phyloP scores from a whole-genome alignment of 139 green algal genomes.

The Chlamydomonas asymmetrica region DNA sequence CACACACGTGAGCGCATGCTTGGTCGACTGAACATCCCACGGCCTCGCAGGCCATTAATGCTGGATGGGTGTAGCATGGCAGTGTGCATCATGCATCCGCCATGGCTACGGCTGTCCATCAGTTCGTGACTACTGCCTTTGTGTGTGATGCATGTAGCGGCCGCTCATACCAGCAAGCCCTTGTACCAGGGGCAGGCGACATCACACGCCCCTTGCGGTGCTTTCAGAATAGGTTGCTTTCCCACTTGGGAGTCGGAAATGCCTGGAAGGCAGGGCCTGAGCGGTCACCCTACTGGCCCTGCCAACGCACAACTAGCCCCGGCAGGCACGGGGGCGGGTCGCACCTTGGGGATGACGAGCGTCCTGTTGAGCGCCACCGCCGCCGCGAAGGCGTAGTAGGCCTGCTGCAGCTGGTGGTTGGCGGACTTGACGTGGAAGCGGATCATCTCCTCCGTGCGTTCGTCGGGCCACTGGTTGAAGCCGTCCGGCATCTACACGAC shows the following conservation, averaged over 20 bases:
- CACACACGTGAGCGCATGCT: no score
- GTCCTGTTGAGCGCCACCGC: constrained; percentile 24
- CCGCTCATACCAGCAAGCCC: not conserved
- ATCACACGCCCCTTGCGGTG: not conserved
- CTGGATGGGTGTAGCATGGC: no score
- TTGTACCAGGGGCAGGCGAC: not conserved
- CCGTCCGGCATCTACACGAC: constrained; percentile 16
- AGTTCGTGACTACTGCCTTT: no score
- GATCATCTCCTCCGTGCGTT: constrained; percentile 37
- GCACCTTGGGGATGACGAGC: constrained; percentile 39
- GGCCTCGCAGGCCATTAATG: no score
- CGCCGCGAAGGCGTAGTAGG: constrained; percentile 36
- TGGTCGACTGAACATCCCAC: no score
- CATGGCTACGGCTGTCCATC: no score
- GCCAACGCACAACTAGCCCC: no score
- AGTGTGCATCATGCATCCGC: no score
- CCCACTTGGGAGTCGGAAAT: not conserved
- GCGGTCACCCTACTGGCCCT: no score
- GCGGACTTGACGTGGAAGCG: constrained; percentile 33
- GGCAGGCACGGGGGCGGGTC: no score
- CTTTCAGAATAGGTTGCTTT: no score
- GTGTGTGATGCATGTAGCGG: no score
- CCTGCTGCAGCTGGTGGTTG: constrained; percentile 42
- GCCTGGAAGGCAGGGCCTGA: not conserved
- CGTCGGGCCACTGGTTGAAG: constrained; percentile 14